Percentiles rank a stretch among this genome's conserved stretches.
Conservation (phyloP, 495 filamentous ascomycete genomes). For the Penicillium cinerascens region DNA sequence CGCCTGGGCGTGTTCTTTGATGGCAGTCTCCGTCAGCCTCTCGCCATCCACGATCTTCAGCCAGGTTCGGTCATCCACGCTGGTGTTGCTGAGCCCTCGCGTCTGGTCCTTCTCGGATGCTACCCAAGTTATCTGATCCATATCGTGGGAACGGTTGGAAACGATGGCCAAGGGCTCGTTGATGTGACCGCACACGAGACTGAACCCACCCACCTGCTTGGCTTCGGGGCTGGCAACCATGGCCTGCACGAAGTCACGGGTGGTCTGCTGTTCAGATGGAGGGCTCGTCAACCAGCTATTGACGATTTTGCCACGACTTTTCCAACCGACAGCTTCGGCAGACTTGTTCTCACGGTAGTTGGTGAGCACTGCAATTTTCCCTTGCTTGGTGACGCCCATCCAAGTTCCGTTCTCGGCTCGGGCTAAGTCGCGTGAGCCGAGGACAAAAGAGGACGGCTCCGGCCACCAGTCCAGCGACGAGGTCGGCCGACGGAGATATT, state of each 20-base stretch:
- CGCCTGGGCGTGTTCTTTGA: constrained; percentile 44
- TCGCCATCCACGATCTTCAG: constrained; percentile 72
- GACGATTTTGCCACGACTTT: constrained; percentile 79
- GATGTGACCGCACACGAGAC: constrained; percentile 79
- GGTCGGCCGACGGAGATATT: constrained; percentile 89
- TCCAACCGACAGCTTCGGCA: constrained; percentile 52
- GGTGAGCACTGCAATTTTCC: constrained; percentile 85
- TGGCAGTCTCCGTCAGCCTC: constrained; percentile 42
- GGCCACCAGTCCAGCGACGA: constrained; percentile 81
- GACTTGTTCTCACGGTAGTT: constrained; percentile 76
- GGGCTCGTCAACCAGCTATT: constrained; percentile 71
- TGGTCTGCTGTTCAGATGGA: constrained; percentile 30
- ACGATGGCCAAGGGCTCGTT: constrained; percentile 78
- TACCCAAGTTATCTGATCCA: constrained; percentile 63
- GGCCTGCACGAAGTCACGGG: constrained; percentile 62
- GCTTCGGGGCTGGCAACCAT: constrained; percentile 51
- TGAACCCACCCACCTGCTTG: constrained; percentile 83
- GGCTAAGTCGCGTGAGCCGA: constrained; percentile 67
- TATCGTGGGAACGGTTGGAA: constrained; percentile 71
- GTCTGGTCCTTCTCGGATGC: constrained; percentile 59
- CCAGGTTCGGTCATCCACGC: constrained; percentile 70
- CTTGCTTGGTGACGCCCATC: constrained; percentile 83
- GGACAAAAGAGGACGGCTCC: constrained; percentile 53
- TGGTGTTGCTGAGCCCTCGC: constrained; percentile 82
- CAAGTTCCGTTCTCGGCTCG: constrained; percentile 76